Percentiles rank a stretch among this genome's conserved stretches.
phyloP scores from a whole-genome alignment of 805 yeast genomes.

The Lipomyces mesembrius region DNA sequence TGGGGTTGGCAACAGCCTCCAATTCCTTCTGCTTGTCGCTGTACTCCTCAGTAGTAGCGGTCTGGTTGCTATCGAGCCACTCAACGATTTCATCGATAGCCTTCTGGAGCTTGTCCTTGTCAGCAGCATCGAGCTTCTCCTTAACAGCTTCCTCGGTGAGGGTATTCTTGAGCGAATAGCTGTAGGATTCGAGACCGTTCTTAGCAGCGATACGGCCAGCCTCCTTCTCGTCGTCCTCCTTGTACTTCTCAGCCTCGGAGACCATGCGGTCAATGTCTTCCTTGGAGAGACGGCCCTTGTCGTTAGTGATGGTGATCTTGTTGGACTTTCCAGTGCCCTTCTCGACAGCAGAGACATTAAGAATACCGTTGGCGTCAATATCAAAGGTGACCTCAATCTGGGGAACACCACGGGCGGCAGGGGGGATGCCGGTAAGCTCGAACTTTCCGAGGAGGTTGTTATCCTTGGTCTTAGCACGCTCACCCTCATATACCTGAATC shows the following conservation, averaged over 20 bases:
- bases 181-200: slow-evolving; percentile 94
- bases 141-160: slow-evolving; percentile 74
- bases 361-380: slow-evolving; percentile 95
- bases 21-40: slow-evolving; percentile 93
- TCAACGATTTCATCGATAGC: slow-evolving; percentile 83
- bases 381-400: slow-evolving; percentile 97
- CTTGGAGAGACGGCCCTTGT: slow-evolving; percentile 97
- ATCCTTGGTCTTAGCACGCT: slow-evolving; percentile 93
- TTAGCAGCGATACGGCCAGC: slow-evolving; percentile 89
- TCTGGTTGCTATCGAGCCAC: slow-evolving; percentile 93
- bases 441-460: slow-evolving; percentile 96
- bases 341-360: slow-evolving; percentile 94
- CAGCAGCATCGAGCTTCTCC: slow-evolving; percentile 73
- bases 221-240: slow-evolving; percentile 95
- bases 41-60: slow-evolving; percentile 91
- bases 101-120: slow-evolving; percentile 68
- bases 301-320: slow-evolving; percentile 97
- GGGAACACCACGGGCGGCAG: slow-evolving; percentile 99
- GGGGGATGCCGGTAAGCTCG: slow-evolving; percentile 95
- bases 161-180: slow-evolving; percentile 89
- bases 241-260: slow-evolving; percentile 94
- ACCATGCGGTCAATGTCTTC: slow-evolving; percentile 99
- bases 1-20: slow-evolving; percentile 94
- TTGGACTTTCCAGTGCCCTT: slow-evolving; percentile 98
- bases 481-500: slow-evolving; percentile 98